These are phyloP conservation scores for Eucalyptus marginata DNA, from an alignment of 345 rosid species.

Conservation along the genomic window DNA sequence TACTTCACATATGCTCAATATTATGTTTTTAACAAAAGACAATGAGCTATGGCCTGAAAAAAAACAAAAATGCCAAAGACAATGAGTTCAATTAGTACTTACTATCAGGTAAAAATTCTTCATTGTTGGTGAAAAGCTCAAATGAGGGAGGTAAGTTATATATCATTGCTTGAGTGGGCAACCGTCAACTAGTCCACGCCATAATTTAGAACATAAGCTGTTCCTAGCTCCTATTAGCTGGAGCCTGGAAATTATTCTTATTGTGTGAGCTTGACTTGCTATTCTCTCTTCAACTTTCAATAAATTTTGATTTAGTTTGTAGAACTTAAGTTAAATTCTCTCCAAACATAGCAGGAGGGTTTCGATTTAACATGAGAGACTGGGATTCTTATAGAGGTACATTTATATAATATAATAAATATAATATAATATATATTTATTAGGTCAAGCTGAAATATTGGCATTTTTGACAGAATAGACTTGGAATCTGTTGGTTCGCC, in stretches of 20 bases:
- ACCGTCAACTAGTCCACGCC: neutral
- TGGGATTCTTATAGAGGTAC: neutral
- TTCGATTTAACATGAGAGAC: neutral
- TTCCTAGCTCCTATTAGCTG: neutral
- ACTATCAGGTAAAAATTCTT: neutral
- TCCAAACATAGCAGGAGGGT: neutral
- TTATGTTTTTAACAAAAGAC: neutral
- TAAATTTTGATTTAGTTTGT: neutral
- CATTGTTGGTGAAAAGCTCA: neutral
- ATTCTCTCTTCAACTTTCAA: neutral
- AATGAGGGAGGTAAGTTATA: neutral
- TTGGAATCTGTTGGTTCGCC: neutral
- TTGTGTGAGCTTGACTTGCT: neutral
- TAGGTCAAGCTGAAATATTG: neutral
- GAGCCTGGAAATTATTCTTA: neutral
- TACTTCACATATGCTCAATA: neutral
- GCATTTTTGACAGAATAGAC: neutral
- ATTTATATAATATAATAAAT: neutral
- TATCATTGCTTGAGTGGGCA: neutral
- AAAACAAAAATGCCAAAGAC: neutral
- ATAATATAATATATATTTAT: neutral
- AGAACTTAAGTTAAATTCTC: neutral
- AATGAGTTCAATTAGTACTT: neutral
- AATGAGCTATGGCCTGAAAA: neutral
- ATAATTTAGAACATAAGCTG: neutral